Evolutionary conservation across 2,329 filamentous ascomycete genomes (phyloP).

Genomic region (Ascochyta fabae): DNA sequence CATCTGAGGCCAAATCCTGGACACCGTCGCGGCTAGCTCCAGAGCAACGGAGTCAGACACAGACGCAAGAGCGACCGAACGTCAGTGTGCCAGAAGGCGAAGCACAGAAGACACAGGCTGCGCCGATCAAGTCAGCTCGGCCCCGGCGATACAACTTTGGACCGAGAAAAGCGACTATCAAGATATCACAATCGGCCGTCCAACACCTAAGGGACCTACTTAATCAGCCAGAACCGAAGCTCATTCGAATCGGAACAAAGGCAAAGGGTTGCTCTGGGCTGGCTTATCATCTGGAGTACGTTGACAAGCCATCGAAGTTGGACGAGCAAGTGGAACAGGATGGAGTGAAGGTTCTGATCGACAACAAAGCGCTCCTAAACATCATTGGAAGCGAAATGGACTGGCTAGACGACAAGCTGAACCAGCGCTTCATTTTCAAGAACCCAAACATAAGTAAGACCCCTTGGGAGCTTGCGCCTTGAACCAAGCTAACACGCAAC

Average conservation of each 20-base stretch:
- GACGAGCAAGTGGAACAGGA: conserved; percentile 96
- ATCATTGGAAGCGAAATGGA: conserved; percentile 99
- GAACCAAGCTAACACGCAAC: conserved; percentile 34
- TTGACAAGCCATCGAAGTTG: conserved; percentile 85
- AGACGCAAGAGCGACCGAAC: conserved; percentile 42
- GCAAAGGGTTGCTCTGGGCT: conserved; percentile 94
- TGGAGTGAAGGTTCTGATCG: conserved; percentile 92
- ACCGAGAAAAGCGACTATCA: conserved; percentile 90
- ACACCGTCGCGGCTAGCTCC: conserved; percentile 51
- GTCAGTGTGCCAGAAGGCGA: conserved; percentile 66
- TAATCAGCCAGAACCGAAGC: conserved; percentile 84
- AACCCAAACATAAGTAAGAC: conserved; percentile 98
- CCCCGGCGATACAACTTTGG: conserved; percentile 71
- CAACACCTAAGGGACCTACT: conserved; percentile 78
- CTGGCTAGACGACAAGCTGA: conserved; percentile 95
- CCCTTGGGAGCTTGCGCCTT: neutral
- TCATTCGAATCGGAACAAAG: conserved; percentile 92
- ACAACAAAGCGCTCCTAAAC: conserved; percentile 96
- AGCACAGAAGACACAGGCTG: conserved; percentile 68
- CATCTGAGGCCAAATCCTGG: conserved; percentile 57
- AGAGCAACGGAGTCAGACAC: conserved; percentile 25
- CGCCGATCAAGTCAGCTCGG: conserved; percentile 53
- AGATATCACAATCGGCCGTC: conserved; percentile 79
- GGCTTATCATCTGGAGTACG: conserved; percentile 92
- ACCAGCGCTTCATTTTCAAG: conserved; percentile 88